Base-by-base conservation (phyloP, 2,329 filamentous ascomycete genomes). In the Penicillium sp. region DNA sequence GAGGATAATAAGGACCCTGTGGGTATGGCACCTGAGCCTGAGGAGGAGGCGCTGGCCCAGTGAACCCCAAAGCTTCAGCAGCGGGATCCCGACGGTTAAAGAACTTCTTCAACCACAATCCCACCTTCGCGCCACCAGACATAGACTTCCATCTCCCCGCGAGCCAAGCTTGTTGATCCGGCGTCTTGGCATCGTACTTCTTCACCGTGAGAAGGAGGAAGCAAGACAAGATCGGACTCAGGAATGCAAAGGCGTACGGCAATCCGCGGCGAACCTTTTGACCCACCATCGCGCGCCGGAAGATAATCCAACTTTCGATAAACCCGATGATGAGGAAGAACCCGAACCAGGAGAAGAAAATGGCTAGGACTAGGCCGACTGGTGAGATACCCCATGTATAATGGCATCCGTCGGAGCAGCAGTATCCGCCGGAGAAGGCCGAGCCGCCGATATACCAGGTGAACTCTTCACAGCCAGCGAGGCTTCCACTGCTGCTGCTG, bases 261-360 rank as follows among this genome's bases (percentile, higher is more conserved):
- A 64, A 26, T 35, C 64, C 64, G 1, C 61, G 59, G 1, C 61
- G 64, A 38, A 33, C 54, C 37, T 66, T 66, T 13, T 53, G 35
- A 3, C 61, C 64, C 1, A 64, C 38, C 64, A 66, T 66, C 3
- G 61, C 53, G 7, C 65, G 50, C 3, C 58, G 58, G 47, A 63
- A 65, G 2, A 60, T 62, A 50, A 62, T 60, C 65, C 64, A 66
- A 22, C 61, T 65, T 35, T 64, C 63, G 17, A 61, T 22, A 4
- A 64, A 19, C 1, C 59, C 42, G 10, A 63, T 49, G 22, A 67
- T 60, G 7, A 62, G 47, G 50, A 63, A 67, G 2, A 65, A 53
- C 2, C 61, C 56, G 38, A 63, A 64, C 64, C 64, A 66, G 7
- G 42, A 38, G 56, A 67, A 64, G 35, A 63, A 59, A 1, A 65